These are phyloP conservation scores for Smallanthus sonchifolius DNA, from an alignment of 129 eudicot genomes.

Conservation along the genomic window DNA sequence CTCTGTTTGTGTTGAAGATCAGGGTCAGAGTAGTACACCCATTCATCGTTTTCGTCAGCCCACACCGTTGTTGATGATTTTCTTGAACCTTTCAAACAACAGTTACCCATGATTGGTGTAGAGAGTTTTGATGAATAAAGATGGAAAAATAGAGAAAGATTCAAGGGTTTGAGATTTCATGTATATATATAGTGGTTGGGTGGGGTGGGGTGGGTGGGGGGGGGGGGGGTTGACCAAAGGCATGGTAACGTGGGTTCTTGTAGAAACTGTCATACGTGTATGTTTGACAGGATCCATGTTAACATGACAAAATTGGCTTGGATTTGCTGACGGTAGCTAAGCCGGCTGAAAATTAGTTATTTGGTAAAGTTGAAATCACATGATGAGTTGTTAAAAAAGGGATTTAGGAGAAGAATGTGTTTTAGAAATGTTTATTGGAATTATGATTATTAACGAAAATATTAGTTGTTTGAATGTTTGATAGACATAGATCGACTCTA, in stretches of 20 bases:
- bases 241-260: constrained; percentile 23
- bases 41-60: constrained; percentile 32
- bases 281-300: constrained; percentile 14
- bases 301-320: background rate
- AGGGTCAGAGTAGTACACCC: constrained; percentile 27
- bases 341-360: background rate
- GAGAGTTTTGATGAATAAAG: background rate
- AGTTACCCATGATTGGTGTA: constrained; percentile 34
- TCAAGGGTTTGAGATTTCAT: constrained; percentile 1
- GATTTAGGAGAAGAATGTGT: no score
- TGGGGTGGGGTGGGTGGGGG: background rate
- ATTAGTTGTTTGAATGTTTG: no score
- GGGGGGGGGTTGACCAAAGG: constrained; percentile 29
- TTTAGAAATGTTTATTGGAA: no score
- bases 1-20: constrained; percentile 21
- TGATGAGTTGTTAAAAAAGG: no score
- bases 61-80: constrained; percentile 30
- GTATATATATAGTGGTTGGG: constrained; percentile 27
- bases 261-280: background rate
- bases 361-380: no score
- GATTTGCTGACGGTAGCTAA: background rate
- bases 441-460: no score
- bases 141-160: constrained; percentile 1
- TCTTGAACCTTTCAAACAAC: constrained; percentile 35
- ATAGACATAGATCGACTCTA: no score